These are phyloP conservation scores for Ceratobasidium theobromae DNA, from an alignment of 1,284 basidiomycete species.

Conservation along the genomic window DNA sequence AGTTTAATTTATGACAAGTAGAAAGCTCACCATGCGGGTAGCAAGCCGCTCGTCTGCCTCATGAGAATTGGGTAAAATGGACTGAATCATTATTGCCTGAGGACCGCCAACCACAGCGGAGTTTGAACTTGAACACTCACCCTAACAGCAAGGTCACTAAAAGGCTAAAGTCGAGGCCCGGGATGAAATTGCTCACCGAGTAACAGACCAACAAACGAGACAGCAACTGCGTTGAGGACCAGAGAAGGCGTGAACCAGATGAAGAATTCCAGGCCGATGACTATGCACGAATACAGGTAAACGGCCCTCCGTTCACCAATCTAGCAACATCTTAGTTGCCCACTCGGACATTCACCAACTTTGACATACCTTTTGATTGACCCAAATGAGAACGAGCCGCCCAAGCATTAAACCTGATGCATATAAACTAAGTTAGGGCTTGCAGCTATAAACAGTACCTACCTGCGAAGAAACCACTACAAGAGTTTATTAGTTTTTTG, in stretches of 20 bases:
- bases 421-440: neutral
- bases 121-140: neutral
- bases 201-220: conserved; percentile 40
- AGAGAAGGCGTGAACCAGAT: conserved; percentile 39
- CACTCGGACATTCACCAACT: conserved; percentile 34
- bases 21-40: conserved; percentile 37
- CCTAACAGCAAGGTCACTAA: neutral
- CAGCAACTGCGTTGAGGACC: conserved; percentile 39
- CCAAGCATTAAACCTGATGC: conserved; percentile 40
- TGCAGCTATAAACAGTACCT: neutral
- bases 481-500: too few relatives aligned
- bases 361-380: conserved; percentile 38
- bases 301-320: conserved; percentile 38
- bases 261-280: conserved; percentile 39
- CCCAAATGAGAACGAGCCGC: conserved; percentile 39
- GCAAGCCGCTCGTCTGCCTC: conserved; percentile 38
- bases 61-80: conserved; percentile 41
- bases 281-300: conserved; percentile 37
- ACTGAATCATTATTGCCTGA: neutral
- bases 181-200: conserved; percentile 36
- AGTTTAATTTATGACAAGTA: neutral
- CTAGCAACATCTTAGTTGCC: neutral
- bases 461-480: conserved; percentile 33
- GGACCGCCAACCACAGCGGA: neutral
- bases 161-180: conserved; percentile 3